Percentiles rank a stretch among this genome's conserved stretches.
Evolutionary conservation across 345 rosid species (phyloP).

Genomic region (Anastatica hierochuntica): DNA sequence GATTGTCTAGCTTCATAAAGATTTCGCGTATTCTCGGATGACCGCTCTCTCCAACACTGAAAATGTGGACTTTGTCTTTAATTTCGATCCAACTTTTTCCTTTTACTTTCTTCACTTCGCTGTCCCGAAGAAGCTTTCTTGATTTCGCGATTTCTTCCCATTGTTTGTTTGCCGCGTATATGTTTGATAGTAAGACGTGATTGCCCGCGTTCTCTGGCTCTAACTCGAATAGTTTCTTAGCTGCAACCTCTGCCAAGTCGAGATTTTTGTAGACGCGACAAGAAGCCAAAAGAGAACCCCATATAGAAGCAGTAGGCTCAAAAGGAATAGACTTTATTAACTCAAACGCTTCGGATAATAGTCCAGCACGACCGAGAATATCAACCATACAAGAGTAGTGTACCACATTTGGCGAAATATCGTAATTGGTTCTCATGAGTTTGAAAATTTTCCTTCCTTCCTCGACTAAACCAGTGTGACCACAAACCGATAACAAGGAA

Average conservation of each 20-base stretch:
- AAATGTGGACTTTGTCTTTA: constrained; percentile 50
- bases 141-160: constrained; percentile 60
- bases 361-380: constrained; percentile 62
- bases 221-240: constrained; percentile 47
- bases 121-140: constrained; percentile 49
- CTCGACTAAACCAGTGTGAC: constrained; percentile 65
- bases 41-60: constrained; percentile 47
- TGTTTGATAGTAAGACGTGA: constrained; percentile 54
- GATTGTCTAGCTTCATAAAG: constrained; percentile 31
- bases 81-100: constrained; percentile 81
- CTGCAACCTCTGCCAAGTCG: constrained; percentile 60
- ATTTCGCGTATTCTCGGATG: constrained; percentile 56
- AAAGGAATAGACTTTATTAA: constrained; percentile 54
- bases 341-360: constrained; percentile 47
- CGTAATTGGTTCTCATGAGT: constrained; percentile 45
- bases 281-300: constrained; percentile 79
- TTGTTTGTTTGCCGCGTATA: constrained; percentile 45
- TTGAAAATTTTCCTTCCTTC: constrained; percentile 46
- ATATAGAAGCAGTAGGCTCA: constrained; percentile 55
- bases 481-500: constrained; percentile 61
- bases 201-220: constrained; percentile 81
- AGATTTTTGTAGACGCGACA: constrained; percentile 52
- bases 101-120: constrained; percentile 46
- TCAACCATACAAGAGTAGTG: constrained; percentile 92
- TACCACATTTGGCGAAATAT: constrained; percentile 41